Percentiles rank a stretch among this genome's conserved stretches.
Conservation (phyloP, 768 basidiomycete genomes). For the Tulasnella sp. region DNA sequence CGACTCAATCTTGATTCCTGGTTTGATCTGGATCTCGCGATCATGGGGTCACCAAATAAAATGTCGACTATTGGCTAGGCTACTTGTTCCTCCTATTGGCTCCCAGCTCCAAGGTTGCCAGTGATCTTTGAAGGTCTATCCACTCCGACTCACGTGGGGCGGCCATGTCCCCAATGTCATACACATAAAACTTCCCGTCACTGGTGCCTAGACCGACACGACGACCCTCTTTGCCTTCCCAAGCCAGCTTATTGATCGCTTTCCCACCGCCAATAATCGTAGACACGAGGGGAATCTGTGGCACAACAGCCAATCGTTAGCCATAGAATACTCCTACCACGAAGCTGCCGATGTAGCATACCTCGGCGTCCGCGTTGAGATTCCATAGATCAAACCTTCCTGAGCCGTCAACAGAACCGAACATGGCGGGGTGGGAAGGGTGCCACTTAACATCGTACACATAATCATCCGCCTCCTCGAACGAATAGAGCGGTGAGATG, state of each 20-base stretch:
- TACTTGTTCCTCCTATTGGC: too few relatives aligned
- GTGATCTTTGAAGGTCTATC: slow-evolving; percentile 81
- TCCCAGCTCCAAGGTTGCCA: slow-evolving; percentile 45
- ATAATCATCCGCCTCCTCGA: slow-evolving; percentile 97
- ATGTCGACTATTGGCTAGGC: too few relatives aligned
- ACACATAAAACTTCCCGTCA: slow-evolving; percentile 87
- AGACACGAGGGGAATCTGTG: slow-evolving; percentile 83
- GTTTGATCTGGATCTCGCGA: too few relatives aligned
- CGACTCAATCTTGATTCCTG: too few relatives aligned
- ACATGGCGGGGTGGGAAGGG: slow-evolving; percentile 86
- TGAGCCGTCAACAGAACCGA: slow-evolving; percentile 87
- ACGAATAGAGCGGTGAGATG: slow-evolving; percentile 77
- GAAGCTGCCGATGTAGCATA: slow-evolving; percentile 25
- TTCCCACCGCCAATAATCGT: slow-evolving; percentile 66
- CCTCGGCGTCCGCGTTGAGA: slow-evolving; percentile 92
- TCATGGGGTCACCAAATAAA: too few relatives aligned
- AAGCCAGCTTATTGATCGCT: slow-evolving; percentile 90
- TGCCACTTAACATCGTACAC: slow-evolving; percentile 99
- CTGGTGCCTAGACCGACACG: slow-evolving; percentile 84
- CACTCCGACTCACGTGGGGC: slow-evolving; percentile 86
- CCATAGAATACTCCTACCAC: too few relatives aligned
- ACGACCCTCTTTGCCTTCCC: slow-evolving; percentile 89
- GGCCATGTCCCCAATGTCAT: slow-evolving; percentile 88
- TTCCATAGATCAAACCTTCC: slow-evolving; percentile 98
- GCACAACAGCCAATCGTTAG: too few relatives aligned